A percentile compares a stretch with the other conserved stretches of the same genome.
Conservation (phyloP, 2,329 filamentous ascomycete genomes). For the Alternaria gansuensis region DNA sequence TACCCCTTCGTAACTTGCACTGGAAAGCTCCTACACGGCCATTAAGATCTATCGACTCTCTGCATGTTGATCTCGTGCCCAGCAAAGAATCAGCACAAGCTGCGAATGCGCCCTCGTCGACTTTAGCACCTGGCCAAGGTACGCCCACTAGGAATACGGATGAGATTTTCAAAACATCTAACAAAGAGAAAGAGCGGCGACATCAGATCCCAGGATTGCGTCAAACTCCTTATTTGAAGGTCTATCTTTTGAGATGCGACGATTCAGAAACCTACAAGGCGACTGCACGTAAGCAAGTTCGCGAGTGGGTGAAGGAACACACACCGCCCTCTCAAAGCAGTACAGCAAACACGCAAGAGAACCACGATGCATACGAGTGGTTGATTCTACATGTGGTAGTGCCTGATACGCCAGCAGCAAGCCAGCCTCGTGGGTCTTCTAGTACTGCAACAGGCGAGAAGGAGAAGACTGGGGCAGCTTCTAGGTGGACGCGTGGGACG, state of each 20-base stretch:
- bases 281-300: slow-evolving; percentile 76
- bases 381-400: slow-evolving; percentile 91
- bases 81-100: slow-evolving; percentile 56
- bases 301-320: slow-evolving; percentile 89
- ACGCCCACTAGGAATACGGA: slow-evolving; percentile 34
- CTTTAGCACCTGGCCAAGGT: slow-evolving; percentile 31
- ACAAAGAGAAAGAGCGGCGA: slow-evolving; percentile 66
- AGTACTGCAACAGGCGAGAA: slow-evolving; percentile 62
- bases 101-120: slow-evolving; percentile 44
- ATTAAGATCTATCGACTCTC: slow-evolving; percentile 88
- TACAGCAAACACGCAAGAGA: slow-evolving; percentile 76
- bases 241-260: slow-evolving; percentile 89
- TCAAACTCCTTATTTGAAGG: slow-evolving; percentile 91
- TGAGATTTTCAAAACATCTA: slow-evolving; percentile 38
- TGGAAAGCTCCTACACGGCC: slow-evolving; percentile 96
- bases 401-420: slow-evolving; percentile 82
- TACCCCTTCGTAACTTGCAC: slow-evolving; percentile 90
- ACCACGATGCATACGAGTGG: slow-evolving; percentile 97
- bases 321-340: slow-evolving; percentile 64
- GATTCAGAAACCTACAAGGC: slow-evolving; percentile 94
- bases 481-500: slow-evolving; percentile 80
- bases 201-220: slow-evolving; percentile 96
- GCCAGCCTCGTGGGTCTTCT: slow-evolving; percentile 72
- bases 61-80: slow-evolving; percentile 87
- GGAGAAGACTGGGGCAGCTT: slow-evolving; percentile 71